Conservation (phyloP, 108 stramenopile species). For the Nitzschia putrida region DNA sequence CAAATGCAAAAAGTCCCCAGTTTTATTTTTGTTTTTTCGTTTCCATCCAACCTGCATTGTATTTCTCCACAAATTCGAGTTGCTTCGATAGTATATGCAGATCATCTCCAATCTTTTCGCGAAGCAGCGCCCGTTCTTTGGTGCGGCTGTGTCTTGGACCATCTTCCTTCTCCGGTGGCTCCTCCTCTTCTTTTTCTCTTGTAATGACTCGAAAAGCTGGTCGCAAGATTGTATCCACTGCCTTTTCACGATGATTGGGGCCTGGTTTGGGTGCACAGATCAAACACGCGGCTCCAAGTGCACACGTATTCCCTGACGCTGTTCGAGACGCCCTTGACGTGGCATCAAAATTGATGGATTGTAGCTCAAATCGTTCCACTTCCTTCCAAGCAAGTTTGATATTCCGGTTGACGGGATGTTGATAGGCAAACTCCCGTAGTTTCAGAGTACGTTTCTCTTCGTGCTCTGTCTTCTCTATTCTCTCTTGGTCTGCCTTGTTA, state of each 20-base stretch:
- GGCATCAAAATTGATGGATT: not conserved
- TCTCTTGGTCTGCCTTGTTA: constrained; percentile 35
- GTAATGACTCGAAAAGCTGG: not conserved
- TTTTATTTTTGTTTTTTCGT: constrained; percentile 13
- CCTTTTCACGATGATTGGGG: not conserved
- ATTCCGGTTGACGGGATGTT: constrained; percentile 5
- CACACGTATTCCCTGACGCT: not conserved
- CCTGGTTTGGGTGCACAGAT: not conserved
- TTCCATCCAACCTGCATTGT: constrained; percentile 30
- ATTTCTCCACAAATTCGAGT: constrained; percentile 21
- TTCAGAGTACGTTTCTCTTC: constrained; percentile 22
- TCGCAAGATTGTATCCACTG: not conserved
- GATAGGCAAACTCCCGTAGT: constrained; percentile 22
- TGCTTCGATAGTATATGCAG: constrained; percentile 14
- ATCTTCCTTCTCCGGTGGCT: not conserved
- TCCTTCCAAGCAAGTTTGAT: not conserved
- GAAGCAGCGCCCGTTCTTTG: not conserved
- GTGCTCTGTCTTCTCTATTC: constrained; percentile 33
- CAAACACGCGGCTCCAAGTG: not conserved
- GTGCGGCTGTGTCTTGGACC: constrained; percentile 5
- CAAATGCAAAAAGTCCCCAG: not conserved
- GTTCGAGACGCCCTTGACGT: too few relatives aligned
- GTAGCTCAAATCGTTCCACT: constrained; percentile 3
- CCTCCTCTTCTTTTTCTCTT: not conserved
- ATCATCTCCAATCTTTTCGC: not conserved